Evolutionary conservation across 495 filamentous ascomycete genomes (phyloP), one percentile per base, ranked within the genome.

Genomic region (Cercophora newfieldiana): DNA sequence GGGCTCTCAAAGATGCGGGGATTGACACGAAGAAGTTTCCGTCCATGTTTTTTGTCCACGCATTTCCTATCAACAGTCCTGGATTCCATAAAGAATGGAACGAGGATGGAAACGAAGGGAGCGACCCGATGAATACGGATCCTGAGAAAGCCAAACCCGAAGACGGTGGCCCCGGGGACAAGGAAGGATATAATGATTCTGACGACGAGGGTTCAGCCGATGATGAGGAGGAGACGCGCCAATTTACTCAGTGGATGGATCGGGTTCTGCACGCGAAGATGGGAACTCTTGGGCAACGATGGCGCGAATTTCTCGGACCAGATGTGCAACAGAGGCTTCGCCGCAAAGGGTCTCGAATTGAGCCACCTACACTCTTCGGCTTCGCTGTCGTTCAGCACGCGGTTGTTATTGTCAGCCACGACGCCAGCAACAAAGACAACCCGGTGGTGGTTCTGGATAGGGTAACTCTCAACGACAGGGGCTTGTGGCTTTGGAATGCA

Each of bases 401-500:
- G 12, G 67, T 72, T 12, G 47, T 75, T 54, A 57, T 77, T 8
- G 66, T 67, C 50, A 75, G 71, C 44, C 63, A 66, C 60, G 75
- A 77, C 47, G 12, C 73, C 10, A 61, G 44, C 44, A 29, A 24
- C 3, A 6, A 30, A 16, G 63, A 61, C 19, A 69, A 63, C 44
- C 60, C 65, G 19, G 64, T 77, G 2, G 62, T 75, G 3, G 59
- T 67, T 16, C 30, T 75, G 5, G 68, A 72, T 28, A 56, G 65
- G 33, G 24, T 75, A 33, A 31, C 12, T 1, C 49, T 77, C 21
- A 74, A 71, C 28, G 68, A 71, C 5, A 65, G 71, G 25, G 69
- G 71, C 1, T 60, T 66, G 50, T 77, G 73, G 73, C 67, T 75
- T 3, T 77, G 75, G 75, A 75, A 77, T 25, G 72, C 75, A 4